phyloP scores from a whole-genome alignment of 805 yeast species.

The Candida ortonii region DNA sequence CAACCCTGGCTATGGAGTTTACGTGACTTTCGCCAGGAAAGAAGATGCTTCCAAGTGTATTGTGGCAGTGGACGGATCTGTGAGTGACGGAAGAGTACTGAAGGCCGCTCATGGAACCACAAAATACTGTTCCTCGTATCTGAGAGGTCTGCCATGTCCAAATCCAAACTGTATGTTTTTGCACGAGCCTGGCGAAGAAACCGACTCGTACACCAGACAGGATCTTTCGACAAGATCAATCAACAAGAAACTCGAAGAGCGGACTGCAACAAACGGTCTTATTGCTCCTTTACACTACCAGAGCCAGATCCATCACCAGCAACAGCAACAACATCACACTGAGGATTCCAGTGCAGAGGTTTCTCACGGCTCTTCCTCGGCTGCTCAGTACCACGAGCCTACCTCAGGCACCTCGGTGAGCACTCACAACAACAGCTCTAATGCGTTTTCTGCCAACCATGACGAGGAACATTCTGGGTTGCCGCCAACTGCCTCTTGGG shows the following conservation, averaged over 20 bases:
- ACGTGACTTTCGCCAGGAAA: slow-evolving; percentile 87
- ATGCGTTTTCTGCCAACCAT: slow-evolving; percentile 7
- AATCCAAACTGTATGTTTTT: slow-evolving; percentile 98
- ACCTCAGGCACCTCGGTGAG: too few relatives aligned
- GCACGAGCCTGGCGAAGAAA: slow-evolving; percentile 99
- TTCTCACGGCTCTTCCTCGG: too few relatives aligned
- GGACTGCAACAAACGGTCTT: slow-evolving; percentile 36
- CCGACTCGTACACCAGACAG: slow-evolving; percentile 91
- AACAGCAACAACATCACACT: slow-evolving; percentile 2
- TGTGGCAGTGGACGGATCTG: slow-evolving; percentile 86
- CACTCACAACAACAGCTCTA: slow-evolving; percentile 4
- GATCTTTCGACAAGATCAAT: slow-evolving; percentile 77
- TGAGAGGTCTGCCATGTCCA: slow-evolving; percentile 94
- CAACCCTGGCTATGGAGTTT: slow-evolving; percentile 85
- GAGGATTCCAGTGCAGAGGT: too few relatives aligned
- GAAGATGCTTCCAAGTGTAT: slow-evolving; percentile 96
- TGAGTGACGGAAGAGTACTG: slow-evolving; percentile 84
- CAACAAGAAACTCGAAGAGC: slow-evolving; percentile 46
- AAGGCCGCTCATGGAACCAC: slow-evolving; percentile 99
- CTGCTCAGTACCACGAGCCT: too few relatives aligned
- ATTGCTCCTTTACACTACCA: slow-evolving; percentile 28
- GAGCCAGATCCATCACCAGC: slow-evolving; percentile 2
- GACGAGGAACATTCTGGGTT: slow-evolving; percentile 36
- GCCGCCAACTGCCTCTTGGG: slow-evolving; percentile 77
- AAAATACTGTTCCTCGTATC: slow-evolving; percentile 93